Evolutionary conservation across 2,329 filamentous ascomycete species (phyloP), one percentile per base, ranked within the genome.

Genomic region (Tolypocladium guangdongense): DNA sequence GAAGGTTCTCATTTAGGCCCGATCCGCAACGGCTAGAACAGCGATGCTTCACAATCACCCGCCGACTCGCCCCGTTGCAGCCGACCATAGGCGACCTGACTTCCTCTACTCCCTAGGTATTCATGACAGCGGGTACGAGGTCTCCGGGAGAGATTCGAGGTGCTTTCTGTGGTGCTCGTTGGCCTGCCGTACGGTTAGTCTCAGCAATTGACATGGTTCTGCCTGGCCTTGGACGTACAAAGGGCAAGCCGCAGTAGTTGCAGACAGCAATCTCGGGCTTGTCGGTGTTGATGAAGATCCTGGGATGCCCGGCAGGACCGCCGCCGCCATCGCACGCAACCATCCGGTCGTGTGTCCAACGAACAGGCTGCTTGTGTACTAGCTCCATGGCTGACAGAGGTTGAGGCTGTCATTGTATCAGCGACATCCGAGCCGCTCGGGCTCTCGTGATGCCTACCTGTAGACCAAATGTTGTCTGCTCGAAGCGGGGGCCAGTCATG

Each of bases 251-350:
- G 69, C 93, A 99, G 77, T 99, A 99, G 66, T 81, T 86, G 78
- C 93, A 99, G 68, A 78, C 77, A 71, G 83, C 82, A 64, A 99
- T 96, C 77, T 97, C 85, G 45, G 93, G 88, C 79, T 96, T 97
- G 74, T 99, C 93, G 60, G 88, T 86, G 74, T 99, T 99, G 81
- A 99, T 99, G 71, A 90, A 99, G 73, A 99, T 87, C 66, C 83
- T 82, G 50, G 93, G 93, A 71, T 99, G 93, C 45, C 93, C 93
- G 53, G 88, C 76, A 35, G 91, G 86, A 47, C 92, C 93, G 61
- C 91, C 91, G 55, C 92, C 93, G 55, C 93, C 93, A 65, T 97
- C 91, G 68, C 93, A 99, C 46, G 84, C 84, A 51, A 95, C 92
- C 49, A 88, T 72, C 57, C 84, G 82, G 58, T 88, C 81, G 68